A percentile compares a stretch with the other conserved stretches of the same genome.
Conservation (phyloP, 805 yeast species). For the Komagataella kurtzmanii region DNA sequence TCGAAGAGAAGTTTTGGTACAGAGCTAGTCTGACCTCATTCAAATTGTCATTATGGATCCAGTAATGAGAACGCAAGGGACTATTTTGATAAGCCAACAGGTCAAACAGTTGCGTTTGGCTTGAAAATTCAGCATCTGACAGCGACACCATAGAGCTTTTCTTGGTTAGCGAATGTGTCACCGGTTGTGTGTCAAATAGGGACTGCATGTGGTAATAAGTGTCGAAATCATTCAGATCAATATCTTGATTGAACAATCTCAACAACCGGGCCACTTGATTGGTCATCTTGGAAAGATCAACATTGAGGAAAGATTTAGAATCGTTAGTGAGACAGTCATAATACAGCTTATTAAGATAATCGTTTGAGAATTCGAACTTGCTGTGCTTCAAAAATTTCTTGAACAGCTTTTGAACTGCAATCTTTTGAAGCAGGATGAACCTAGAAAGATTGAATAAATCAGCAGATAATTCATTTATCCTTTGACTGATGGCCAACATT, state of each 20-base stretch:
- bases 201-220: background rate
- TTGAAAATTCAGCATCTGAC: background rate
- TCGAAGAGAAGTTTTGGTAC: slow-evolving; percentile 21
- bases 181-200: background rate
- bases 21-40: slow-evolving; percentile 36
- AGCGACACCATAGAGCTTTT: background rate
- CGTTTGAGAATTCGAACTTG: slow-evolving; percentile 16
- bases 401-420: slow-evolving; percentile 58
- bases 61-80: slow-evolving; percentile 24
- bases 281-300: slow-evolving; percentile 34
- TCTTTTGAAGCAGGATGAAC: slow-evolving; percentile 59
- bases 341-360: slow-evolving; percentile 18
- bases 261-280: slow-evolving; percentile 14
- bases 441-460: slow-evolving; percentile 56
- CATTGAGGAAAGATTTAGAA: slow-evolving; percentile 42
- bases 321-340: slow-evolving; percentile 18
- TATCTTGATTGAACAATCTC: slow-evolving; percentile 8
- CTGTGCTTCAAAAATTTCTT: slow-evolving; percentile 51
- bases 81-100: slow-evolving; percentile 18
- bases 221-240: background rate
- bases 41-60: slow-evolving; percentile 51
- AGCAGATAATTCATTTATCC: slow-evolving; percentile 26
- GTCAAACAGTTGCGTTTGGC: slow-evolving; percentile 15
- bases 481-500: slow-evolving; percentile 16
- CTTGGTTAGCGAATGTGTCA: background rate